Conservation (phyloP, 805 yeast genomes). For the Lachancea kluyveri region DNA sequence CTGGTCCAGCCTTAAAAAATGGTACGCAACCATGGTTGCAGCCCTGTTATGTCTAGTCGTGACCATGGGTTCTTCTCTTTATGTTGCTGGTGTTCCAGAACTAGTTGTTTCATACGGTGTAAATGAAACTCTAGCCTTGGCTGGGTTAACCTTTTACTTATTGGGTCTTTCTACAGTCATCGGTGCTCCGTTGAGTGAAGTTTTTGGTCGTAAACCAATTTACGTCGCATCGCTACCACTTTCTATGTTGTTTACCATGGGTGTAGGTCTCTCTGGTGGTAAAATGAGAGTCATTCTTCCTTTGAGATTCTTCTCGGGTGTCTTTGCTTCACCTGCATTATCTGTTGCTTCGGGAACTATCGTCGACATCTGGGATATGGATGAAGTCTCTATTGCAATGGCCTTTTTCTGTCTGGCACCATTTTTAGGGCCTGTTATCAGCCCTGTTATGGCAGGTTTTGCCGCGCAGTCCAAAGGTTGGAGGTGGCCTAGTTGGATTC, state of each 20-base stretch:
- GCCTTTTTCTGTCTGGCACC: constrained; percentile 74
- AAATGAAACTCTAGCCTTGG: constrained; percentile 53
- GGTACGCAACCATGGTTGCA: constrained; percentile 59
- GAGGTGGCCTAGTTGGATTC: constrained; percentile 71
- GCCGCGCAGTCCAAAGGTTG: constrained; percentile 56
- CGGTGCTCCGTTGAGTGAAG: constrained; percentile 68
- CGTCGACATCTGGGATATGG: constrained; percentile 66
- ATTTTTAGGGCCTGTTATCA: constrained; percentile 72
- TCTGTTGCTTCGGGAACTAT: constrained; percentile 84
- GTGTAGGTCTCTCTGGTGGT: constrained; percentile 56
- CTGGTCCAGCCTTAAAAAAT: constrained; percentile 59
- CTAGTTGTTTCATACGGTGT: constrained; percentile 42
- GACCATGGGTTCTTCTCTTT: constrained; percentile 70
- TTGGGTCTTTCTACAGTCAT: constrained; percentile 69
- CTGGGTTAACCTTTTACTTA: constrained; percentile 66
- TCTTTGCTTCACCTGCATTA: constrained; percentile 74
- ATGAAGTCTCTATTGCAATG: constrained; percentile 67
- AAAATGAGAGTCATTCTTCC: constrained; percentile 57
- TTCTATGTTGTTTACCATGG: constrained; percentile 69
- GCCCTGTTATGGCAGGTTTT: constrained; percentile 71
- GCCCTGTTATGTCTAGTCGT: constrained; percentile 63
- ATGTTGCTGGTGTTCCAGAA: constrained; percentile 57
- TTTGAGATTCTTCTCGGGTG: constrained; percentile 67
- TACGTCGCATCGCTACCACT: constrained; percentile 55
- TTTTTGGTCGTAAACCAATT: constrained; percentile 59